Evolutionary conservation across 345 rosid genomes (phyloP).

Genomic region (Eucalyptus erythrocorys): DNA sequence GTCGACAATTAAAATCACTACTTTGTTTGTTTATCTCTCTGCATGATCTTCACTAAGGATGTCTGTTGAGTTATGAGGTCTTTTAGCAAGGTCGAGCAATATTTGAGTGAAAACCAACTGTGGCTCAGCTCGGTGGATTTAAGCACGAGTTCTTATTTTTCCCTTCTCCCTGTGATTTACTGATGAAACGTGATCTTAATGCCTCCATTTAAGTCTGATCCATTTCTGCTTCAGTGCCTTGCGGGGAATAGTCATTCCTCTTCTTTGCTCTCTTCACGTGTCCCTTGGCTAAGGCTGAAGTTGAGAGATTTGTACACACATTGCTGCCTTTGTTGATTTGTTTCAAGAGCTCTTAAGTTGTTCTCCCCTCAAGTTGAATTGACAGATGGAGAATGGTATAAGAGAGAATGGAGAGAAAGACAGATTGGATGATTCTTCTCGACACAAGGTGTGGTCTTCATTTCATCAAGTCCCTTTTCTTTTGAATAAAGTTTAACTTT

Average conservation of each 20-base stretch:
- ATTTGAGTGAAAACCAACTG: background rate
- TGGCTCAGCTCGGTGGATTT: background rate
- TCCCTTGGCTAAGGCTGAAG: background rate
- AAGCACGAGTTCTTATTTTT: background rate
- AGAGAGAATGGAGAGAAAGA: background rate
- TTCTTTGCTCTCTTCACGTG: background rate
- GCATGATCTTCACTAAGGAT: background rate
- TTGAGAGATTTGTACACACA: background rate
- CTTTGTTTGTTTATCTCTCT: background rate
- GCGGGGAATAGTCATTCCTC: background rate
- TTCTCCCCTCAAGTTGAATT: background rate
- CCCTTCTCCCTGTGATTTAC: background rate
- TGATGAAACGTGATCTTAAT: background rate
- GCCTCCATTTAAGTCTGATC: background rate
- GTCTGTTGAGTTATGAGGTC: background rate
- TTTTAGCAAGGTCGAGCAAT: background rate
- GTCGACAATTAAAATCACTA: background rate
- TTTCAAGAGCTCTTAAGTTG: background rate
- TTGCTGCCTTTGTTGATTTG: background rate
- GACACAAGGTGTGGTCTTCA: slow-evolving; percentile 1
- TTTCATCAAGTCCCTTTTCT: background rate
- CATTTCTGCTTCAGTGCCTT: background rate
- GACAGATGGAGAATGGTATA: slow-evolving; percentile 4
- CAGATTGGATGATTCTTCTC: background rate
- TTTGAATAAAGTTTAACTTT: background rate